phyloP scores from a whole-genome alignment of 2,329 filamentous ascomycete species.

The Dothidotthia symphoricarpi region DNA sequence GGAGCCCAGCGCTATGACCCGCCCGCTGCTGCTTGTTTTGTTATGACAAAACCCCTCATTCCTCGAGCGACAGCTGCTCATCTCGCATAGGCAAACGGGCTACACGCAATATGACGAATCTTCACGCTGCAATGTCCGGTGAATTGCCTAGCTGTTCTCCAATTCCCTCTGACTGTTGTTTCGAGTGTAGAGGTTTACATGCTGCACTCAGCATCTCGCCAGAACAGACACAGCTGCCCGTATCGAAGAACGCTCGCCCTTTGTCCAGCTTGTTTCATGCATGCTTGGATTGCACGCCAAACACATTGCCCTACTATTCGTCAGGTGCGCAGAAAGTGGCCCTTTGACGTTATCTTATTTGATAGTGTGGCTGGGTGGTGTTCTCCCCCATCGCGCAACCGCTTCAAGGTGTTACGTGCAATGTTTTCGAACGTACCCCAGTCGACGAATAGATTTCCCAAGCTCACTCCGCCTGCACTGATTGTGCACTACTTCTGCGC shows the following conservation, averaged over 20 bases:
- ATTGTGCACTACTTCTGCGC: too few relatives aligned
- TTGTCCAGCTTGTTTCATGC: conserved; percentile 32
- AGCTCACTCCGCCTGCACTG: too few relatives aligned
- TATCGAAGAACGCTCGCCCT: conserved; percentile 14
- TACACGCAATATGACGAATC: conserved; percentile 2
- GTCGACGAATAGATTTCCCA: too few relatives aligned
- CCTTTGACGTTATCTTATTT: conserved; percentile 18
- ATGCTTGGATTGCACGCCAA: conserved; percentile 35
- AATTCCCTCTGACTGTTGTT: too few relatives aligned
- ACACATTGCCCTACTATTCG: conserved; percentile 25
- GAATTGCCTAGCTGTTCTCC: too few relatives aligned
- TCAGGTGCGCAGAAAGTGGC: conserved; percentile 20
- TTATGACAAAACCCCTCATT: conserved; percentile 13
- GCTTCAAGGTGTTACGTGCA: conserved; percentile 5
- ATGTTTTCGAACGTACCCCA: conserved; percentile 3
- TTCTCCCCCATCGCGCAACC: conserved; percentile 7
- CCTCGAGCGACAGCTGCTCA: conserved; percentile 12
- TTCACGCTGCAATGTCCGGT: too few relatives aligned
- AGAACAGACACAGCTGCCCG: conserved; percentile 9
- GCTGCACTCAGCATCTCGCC: background rate
- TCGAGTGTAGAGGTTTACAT: too few relatives aligned
- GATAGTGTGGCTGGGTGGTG: conserved; percentile 25
- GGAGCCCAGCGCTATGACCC: conserved; percentile 3
- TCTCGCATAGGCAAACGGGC: conserved; percentile 12
- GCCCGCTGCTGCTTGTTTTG: conserved; percentile 11